Evolutionary conservation across 306 rosid species (phyloP).

Genomic region (Begonia loranthoides): DNA sequence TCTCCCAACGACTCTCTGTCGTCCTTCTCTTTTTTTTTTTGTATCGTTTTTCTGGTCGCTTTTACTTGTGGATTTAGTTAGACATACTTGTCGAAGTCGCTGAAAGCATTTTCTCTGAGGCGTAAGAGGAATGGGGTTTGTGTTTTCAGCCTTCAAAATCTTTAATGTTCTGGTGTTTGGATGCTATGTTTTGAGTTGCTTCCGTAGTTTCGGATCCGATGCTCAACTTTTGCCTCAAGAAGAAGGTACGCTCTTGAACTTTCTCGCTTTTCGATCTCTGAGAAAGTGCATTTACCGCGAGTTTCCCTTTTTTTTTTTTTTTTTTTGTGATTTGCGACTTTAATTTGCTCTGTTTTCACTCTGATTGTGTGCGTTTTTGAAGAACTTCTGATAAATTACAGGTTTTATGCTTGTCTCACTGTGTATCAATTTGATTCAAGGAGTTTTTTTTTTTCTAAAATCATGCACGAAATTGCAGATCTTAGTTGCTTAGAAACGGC

Average conservation of each 20-base stretch:
- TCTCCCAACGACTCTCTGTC: background rate
- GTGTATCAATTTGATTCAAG: background rate
- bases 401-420: no score
- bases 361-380: no score
- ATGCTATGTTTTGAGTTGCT: conserved; percentile 23
- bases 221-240: conserved; percentile 48
- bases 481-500: conserved; percentile 2
- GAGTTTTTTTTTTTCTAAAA: background rate
- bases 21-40: background rate
- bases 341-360: background rate
- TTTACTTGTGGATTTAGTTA: background rate
- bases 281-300: background rate
- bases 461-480: background rate
- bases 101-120: background rate
- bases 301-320: background rate
- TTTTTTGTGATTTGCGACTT: background rate
- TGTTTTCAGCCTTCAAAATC: conserved; percentile 17
- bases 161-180: conserved; percentile 14
- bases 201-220: conserved; percentile 27
- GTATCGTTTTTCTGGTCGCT: background rate
- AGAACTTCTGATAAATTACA: no score
- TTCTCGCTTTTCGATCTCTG: background rate
- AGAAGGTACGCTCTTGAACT: conserved; percentile 41
- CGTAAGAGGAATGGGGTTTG: conserved; percentile 18
- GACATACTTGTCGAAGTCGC: background rate